Conservation (phyloP, 2,329 filamentous ascomycete genomes). For the Aspergillus hiratsukae region DNA sequence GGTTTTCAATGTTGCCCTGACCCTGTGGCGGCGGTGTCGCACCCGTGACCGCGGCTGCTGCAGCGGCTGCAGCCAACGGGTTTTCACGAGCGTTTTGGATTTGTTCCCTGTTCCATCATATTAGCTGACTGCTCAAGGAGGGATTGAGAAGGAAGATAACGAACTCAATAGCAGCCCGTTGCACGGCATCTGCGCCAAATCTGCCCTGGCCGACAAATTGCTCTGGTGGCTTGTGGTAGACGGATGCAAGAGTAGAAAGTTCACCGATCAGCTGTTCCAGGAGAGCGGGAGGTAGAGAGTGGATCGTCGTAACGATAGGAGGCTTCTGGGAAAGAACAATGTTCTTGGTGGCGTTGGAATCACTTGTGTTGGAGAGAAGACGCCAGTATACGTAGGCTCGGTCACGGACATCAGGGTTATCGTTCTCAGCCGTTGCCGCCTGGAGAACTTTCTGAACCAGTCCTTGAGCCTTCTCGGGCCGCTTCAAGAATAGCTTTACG, state of each 20-base stretch:
- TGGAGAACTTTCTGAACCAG: constrained; percentile 94
- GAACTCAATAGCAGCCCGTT: constrained; percentile 85
- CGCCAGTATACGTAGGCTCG: constrained; percentile 98
- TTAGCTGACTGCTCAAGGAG: constrained; percentile 14
- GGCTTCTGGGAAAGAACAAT: constrained; percentile 93
- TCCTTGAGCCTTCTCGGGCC: constrained; percentile 83
- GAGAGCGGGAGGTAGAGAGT: constrained; percentile 74
- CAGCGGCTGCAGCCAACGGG: constrained; percentile 80
- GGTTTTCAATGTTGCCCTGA: constrained; percentile 84
- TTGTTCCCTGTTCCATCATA: constrained; percentile 59
- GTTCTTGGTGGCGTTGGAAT: constrained; percentile 85
- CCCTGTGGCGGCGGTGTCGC: constrained; percentile 47
- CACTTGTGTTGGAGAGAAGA: constrained; percentile 72
- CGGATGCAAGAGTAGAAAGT: constrained; percentile 89
- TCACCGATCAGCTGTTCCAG: constrained; percentile 88
- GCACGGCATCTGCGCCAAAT: constrained; percentile 89
- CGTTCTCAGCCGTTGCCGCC: constrained; percentile 85
- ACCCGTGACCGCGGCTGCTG: constrained; percentile 57
- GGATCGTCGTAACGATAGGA: constrained; percentile 89
- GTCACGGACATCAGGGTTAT: constrained; percentile 96
- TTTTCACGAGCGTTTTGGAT: constrained; percentile 88
- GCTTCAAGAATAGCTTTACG: constrained; percentile 96
- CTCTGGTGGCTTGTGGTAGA: constrained; percentile 97
- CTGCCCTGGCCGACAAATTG: constrained; percentile 96
- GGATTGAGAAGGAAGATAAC: constrained; percentile 19